A percentile compares a stretch with the other conserved stretches of the same genome.
These are phyloP conservation scores for Orbilia blumenaviensis DNA, from an alignment of 2,329 filamentous ascomycete species.

Conservation along the genomic window DNA sequence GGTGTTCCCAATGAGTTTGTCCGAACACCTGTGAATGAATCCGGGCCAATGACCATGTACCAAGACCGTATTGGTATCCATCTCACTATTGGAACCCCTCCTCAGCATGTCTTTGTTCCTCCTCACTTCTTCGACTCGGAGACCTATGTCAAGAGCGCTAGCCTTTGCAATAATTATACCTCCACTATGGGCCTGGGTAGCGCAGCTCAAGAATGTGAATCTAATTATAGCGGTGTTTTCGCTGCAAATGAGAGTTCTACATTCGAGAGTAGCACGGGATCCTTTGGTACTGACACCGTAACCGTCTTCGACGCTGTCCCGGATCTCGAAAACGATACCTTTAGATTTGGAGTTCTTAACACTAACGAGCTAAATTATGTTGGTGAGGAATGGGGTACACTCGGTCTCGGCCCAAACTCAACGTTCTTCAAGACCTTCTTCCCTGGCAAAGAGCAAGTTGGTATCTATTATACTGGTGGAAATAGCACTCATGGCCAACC, in stretches of 20 bases:
- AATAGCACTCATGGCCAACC: slow-evolving; percentile 16
- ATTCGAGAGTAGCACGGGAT: background rate
- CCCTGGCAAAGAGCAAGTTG: slow-evolving; percentile 19
- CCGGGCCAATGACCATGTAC: background rate
- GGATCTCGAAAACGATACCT: background rate
- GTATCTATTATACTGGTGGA: slow-evolving; percentile 17
- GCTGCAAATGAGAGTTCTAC: slow-evolving; percentile 9
- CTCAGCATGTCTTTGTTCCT: slow-evolving; percentile 13
- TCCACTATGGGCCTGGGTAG: background rate
- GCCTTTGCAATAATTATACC: background rate
- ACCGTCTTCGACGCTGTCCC: background rate
- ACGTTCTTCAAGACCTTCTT: slow-evolving; percentile 35
- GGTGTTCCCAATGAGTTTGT: slow-evolving; percentile 21
- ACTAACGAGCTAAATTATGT: background rate
- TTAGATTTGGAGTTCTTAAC: background rate
- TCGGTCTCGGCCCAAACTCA: slow-evolving; percentile 13
- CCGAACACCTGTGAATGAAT: background rate
- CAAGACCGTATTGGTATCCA: slow-evolving; percentile 17
- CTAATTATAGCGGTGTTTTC: background rate
- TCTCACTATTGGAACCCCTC: slow-evolving; percentile 25
- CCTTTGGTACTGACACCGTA: background rate
- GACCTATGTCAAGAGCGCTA: slow-evolving; percentile 5
- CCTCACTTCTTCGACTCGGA: slow-evolving; percentile 17
- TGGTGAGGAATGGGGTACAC: background rate
- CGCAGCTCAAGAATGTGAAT: background rate